Base-by-base conservation (phyloP, 768 basidiomycete genomes). In the Suillus plorans region DNA sequence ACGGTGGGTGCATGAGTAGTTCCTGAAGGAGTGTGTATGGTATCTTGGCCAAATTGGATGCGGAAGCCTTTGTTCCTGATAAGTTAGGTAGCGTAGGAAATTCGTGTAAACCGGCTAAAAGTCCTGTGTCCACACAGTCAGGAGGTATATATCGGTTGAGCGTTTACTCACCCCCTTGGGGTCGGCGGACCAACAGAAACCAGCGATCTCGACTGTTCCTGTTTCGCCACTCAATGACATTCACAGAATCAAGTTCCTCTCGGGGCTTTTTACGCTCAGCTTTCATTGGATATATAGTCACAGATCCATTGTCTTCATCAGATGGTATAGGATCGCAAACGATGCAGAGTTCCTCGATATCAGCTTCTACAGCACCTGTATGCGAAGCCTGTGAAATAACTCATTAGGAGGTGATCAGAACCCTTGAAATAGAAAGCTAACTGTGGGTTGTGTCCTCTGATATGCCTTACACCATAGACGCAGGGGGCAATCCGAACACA, bases 261-360 rank as follows among this genome's bases (percentile, higher is more conserved):
- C 94, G 82, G 13, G 88, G 86, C 70, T 89, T 92, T 78, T 95
- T 96, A 66, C 89, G 89, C 60, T 88, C 86, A 22, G 81, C 85
- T 71, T 89, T 91, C 91, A 97, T 94, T 0, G 96, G 96, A 75
- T 89, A 97, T n/a, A 86, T 79, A 31, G 86, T 91, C 31, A 95
- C 92, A 12, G 72, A 66, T 39, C 64, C 64, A 0, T 67, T 5
- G 0, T 66, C 64, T 10, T 73, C 67, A 16, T 63, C 76, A 61
- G 14, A 62, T 69, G 78, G 78, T 36, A 91, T 69, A 0, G 88
- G 86, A 68, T 85, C 84, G 69, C 94, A 96, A 8, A 91, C 56
- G 1, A 74, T 74, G 75, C 94, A 96, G 22, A 83, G 66, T 63
- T 94, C 93, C 74, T 96, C 94, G 62, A 95, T 90, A 69, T 94